These are phyloP conservation scores for Fusarium nodosum DNA, from an alignment of 2,329 filamentous ascomycete species.

Conservation along the genomic window DNA sequence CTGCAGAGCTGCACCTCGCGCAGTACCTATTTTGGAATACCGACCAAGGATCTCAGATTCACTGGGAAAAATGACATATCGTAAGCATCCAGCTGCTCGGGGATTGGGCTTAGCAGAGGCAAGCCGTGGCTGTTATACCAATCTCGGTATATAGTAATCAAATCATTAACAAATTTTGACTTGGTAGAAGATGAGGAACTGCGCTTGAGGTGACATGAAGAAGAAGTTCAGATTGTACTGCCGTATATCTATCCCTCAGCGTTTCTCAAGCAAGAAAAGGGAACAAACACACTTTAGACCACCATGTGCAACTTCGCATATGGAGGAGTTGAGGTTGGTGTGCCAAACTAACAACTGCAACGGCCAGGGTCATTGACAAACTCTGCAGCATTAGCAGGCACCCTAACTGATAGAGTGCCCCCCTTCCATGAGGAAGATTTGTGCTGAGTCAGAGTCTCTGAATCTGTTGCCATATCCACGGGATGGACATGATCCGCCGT, in stretches of 20 bases:
- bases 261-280: not conserved
- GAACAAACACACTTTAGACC: not conserved
- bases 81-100: slow-evolving; percentile 30
- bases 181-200: not conserved
- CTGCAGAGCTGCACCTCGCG: slow-evolving; percentile 17
- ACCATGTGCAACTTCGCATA: not conserved
- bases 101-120: slow-evolving; percentile 6
- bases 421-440: slow-evolving; percentile 10
- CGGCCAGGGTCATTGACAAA: slow-evolving; percentile 27
- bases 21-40: slow-evolving; percentile 29
- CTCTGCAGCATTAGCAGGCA: slow-evolving; percentile 21
- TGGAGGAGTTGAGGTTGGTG: slow-evolving; percentile 23
- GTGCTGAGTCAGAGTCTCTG: slow-evolving; percentile 17
- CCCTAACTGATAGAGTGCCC: slow-evolving; percentile 33
- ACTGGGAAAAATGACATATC: slow-evolving; percentile 33
- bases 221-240: not conserved
- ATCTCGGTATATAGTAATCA: not conserved
- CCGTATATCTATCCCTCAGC: not conserved
- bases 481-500: slow-evolving; percentile 23
- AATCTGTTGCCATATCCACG: not conserved
- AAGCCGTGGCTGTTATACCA: not conserved
- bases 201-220: not conserved
- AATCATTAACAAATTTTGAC: slow-evolving; percentile 2
- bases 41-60: slow-evolving; percentile 39
- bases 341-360: slow-evolving; percentile 37